These are phyloP conservation scores for Apiotrichum akiyoshidainum DNA, from an alignment of 1,284 basidiomycete genomes.

Conservation along the genomic window DNA sequence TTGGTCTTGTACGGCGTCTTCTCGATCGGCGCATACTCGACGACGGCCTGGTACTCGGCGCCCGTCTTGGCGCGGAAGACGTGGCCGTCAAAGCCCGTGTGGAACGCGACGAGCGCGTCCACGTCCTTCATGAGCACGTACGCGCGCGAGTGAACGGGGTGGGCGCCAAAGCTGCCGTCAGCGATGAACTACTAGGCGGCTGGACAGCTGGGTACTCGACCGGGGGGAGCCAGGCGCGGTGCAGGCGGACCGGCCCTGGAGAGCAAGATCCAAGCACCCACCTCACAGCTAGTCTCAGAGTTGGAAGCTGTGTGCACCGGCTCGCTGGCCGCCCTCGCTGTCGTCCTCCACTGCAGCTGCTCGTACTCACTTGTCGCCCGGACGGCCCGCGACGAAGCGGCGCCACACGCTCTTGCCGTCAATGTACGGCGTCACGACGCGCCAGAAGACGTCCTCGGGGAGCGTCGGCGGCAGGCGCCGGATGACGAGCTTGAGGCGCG, in stretches of 20 bases:
- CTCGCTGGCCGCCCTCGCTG: background rate
- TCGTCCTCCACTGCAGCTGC: background rate
- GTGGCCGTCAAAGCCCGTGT: conserved; percentile 85
- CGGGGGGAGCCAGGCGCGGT: too few relatives aligned
- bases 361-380: conserved; percentile 63
- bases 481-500: conserved; percentile 79
- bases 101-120: conserved; percentile 70
- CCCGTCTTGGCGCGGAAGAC: conserved; percentile 86
- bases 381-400: conserved; percentile 64
- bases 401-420: conserved; percentile 70
- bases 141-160: conserved; percentile 78
- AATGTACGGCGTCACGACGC: conserved; percentile 80
- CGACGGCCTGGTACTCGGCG: conserved; percentile 78
- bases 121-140: conserved; percentile 84
- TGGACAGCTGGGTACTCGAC: too few relatives aligned
- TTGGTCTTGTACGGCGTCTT: conserved; percentile 55
- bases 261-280: background rate
- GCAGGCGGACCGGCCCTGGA: too few relatives aligned
- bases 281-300: background rate
- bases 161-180: conserved; percentile 57
- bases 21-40: conserved; percentile 91
- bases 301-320: too few relatives aligned
- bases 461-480: conserved; percentile 85
- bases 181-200: too few relatives aligned
- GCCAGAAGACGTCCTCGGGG: conserved; percentile 90